Percentiles rank a stretch among this genome's conserved stretches.
phyloP scores from a whole-genome alignment of 2,329 filamentous ascomycete species.

The Exophiala oligosperma region DNA sequence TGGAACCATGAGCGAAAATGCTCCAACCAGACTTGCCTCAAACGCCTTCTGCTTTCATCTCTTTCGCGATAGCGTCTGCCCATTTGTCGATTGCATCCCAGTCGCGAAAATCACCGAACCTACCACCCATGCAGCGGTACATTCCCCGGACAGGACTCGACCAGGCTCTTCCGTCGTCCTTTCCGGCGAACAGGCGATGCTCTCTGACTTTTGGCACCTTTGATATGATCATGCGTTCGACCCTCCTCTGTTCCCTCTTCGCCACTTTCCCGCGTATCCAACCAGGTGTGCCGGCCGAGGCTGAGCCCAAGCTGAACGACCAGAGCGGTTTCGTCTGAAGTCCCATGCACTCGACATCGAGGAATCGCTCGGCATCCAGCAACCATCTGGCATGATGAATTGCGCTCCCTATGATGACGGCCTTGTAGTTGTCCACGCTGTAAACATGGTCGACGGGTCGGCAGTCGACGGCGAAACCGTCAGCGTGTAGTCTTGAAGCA shows the following conservation, averaged over 20 bases:
- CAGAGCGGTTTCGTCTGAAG: conserved; percentile 20
- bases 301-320: conserved; percentile 23
- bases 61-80: conserved; percentile 21
- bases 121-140: conserved; percentile 21
- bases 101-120: conserved; percentile 20
- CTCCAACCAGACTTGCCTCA: too few relatives aligned
- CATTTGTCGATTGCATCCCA: conserved; percentile 23
- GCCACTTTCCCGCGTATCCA: conserved; percentile 16
- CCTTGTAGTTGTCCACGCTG: conserved; percentile 24
- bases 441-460: conserved; percentile 24
- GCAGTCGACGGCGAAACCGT: conserved; percentile 24
- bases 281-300: conserved; percentile 4
- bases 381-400: conserved; percentile 18
- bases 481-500: conserved; percentile 18
- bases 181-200: conserved; percentile 23
- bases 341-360: conserved; percentile 23
- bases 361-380: conserved; percentile 21
- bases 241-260: conserved; percentile 7
- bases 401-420: conserved; percentile 24
- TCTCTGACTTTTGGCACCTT: conserved; percentile 21
- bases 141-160: conserved; percentile 8
- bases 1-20: too few relatives aligned
- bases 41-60: conserved; percentile 12
- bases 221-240: conserved; percentile 6
- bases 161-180: conserved; percentile 13